These are phyloP conservation scores for Hyaloperonospora brassicae DNA, from an alignment of 352 stramenopile species.

Conservation along the genomic window DNA sequence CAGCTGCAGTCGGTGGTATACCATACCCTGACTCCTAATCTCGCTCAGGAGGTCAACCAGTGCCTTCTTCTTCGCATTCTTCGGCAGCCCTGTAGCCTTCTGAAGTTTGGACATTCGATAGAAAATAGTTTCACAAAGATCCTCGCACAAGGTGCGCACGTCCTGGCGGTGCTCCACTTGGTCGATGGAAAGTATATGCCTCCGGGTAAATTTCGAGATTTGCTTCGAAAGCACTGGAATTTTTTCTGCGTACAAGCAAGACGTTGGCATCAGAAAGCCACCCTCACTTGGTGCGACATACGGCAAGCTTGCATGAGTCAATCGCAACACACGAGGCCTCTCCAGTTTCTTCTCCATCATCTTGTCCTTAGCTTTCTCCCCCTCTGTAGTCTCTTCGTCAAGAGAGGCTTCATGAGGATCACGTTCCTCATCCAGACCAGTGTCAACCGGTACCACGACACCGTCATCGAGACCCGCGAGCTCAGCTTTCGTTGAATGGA, in stretches of 20 bases:
- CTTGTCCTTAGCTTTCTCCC: conserved; percentile 11
- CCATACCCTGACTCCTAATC: conserved; percentile 80
- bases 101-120: conserved; percentile 87
- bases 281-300: conserved; percentile 3
- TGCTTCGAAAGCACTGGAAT: conserved; percentile 51
- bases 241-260: conserved; percentile 39
- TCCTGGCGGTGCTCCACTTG: conserved; percentile 59
- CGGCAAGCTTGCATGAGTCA: conserved; percentile 15
- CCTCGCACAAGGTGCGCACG: conserved; percentile 68
- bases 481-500: conserved; percentile 60
- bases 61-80: conserved; percentile 96
- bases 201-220: conserved; percentile 64
- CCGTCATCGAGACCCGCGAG: conserved; percentile 44
- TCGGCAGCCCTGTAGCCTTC: conserved; percentile 77
- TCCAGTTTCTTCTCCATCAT: conserved; percentile 4
- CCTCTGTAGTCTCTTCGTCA: conserved; percentile 7
- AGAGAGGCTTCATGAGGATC: conserved; percentile 3
- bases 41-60: conserved; percentile 92
- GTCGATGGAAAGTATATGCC: conserved; percentile 58
- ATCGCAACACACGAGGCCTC: conserved; percentile 17
- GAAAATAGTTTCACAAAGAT: conserved; percentile 92
- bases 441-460: conserved; percentile 31
- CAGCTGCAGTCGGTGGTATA: conserved; percentile 66
- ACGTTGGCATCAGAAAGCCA: conserved; percentile 5
- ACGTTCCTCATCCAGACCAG: conserved; percentile 23